Evolutionary conservation across 345 rosid species (phyloP).

Genomic region (Ceriops decandra): DNA sequence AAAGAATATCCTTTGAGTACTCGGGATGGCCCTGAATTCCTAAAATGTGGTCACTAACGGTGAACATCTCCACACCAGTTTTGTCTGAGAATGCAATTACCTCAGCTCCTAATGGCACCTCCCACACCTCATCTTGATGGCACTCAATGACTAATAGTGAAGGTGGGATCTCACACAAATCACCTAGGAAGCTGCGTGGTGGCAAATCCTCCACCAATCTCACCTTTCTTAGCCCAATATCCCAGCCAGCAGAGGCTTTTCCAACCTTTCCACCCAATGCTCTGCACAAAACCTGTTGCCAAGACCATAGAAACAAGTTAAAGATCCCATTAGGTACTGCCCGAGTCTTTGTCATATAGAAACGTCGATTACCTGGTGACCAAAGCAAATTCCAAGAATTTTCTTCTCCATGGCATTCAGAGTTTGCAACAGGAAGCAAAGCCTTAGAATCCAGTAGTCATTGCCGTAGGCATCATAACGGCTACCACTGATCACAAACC

Average conservation of each 20-base stretch:
- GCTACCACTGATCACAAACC: slow-evolving; percentile 82
- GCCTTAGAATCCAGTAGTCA: slow-evolving; percentile 68
- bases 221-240: slow-evolving; percentile 61
- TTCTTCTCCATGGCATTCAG: slow-evolving; percentile 76
- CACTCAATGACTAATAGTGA: slow-evolving; percentile 61
- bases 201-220: slow-evolving; percentile 48
- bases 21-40: slow-evolving; percentile 98
- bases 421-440: slow-evolving; percentile 58
- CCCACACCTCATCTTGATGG: slow-evolving; percentile 87
- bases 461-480: slow-evolving; percentile 73
- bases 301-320: background rate
- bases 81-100: slow-evolving; percentile 73
- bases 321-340: background rate
- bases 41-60: slow-evolving; percentile 52
- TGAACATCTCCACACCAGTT: slow-evolving; percentile 73
- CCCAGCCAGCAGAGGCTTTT: slow-evolving; percentile 68
- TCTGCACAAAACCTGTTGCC: slow-evolving; percentile 64
- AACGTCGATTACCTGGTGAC: slow-evolving; percentile 64
- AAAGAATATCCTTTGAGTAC: slow-evolving; percentile 74
- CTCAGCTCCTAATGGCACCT: slow-evolving; percentile 59
- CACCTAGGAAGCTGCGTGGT: slow-evolving; percentile 29
- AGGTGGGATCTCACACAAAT: slow-evolving; percentile 35
- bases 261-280: slow-evolving; percentile 84
- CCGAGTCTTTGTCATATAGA: background rate
- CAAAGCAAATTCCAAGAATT: slow-evolving; percentile 85